Evolutionary conservation across 2,329 filamentous ascomycete genomes (phyloP), one percentile per base, ranked within the genome.

Genomic region (Epicoccum sorghinum): DNA sequence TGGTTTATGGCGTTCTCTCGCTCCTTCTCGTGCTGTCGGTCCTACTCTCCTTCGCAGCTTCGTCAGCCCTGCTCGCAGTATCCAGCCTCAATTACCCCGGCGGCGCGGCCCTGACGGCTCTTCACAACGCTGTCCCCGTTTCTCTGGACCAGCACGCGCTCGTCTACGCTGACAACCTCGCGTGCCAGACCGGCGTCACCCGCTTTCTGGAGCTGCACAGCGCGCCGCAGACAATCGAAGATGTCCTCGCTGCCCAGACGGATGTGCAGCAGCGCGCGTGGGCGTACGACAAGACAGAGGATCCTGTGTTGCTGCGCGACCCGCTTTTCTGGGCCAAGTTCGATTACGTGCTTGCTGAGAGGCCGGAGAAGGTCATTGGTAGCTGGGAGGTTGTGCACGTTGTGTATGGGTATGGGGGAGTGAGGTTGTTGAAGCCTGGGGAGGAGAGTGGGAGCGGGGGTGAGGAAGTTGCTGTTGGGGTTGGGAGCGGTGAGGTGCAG

Each of bases 11-110:
- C 4, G 42, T 87, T 1, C 73, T 86, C 7, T 84, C 85, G 2
- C 58, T 85, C 2, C 66, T 74, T 0, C 70, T 96, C 2, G 70
- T 84, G 3, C 70, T 79, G 1, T 91, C 89, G 0, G 79, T 90
- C 0, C 55, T 87, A 1, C 73, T 77, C 4, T 84, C 86, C 1
- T 84, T 90, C 55, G 76, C 79, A 4, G 78, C 84, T 32, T 90
- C 88, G 52, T 79, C 81, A 3, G 82, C 77, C 29, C 85, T 96
- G 76, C 85, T 97, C 2, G 82, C 89, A 25, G 78, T 96, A 55
- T 96, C 92, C 0, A 88, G 90, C 12, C 85, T 96, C 52, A 99
- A 97, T 77, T 99, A 99, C 70, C 95, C 95, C 1, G 95, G 95
- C 42, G 95, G 91, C 22, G 85, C 90, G 55, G 95, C 93, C 2